Evolutionary conservation across 805 yeast genomes (phyloP).

Genomic region (Monosporozyma servazzii): DNA sequence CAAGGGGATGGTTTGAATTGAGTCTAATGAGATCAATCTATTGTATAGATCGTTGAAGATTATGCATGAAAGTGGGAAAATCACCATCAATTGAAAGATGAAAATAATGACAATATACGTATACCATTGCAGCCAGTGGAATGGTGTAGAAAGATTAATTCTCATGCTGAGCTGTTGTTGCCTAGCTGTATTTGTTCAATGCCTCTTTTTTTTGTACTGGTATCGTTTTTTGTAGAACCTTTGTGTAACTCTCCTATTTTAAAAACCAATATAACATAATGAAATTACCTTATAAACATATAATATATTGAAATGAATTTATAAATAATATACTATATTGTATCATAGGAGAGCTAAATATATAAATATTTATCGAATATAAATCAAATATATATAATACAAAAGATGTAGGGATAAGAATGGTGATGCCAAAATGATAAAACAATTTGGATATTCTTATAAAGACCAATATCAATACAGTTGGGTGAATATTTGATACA

Average conservation of each 20-base stretch:
- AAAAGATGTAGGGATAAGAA: background rate
- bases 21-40: slow-evolving; percentile 22
- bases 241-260: too few species aligned
- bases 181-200: background rate
- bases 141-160: slow-evolving; percentile 23
- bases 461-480: too few species aligned
- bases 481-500: background rate
- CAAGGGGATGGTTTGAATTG: slow-evolving; percentile 20
- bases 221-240: background rate
- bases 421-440: background rate
- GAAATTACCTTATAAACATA: too few species aligned
- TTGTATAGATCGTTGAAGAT: slow-evolving; percentile 24
- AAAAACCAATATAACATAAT: too few species aligned
- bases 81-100: slow-evolving; percentile 16
- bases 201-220: background rate
- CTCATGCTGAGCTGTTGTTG: slow-evolving; percentile 11
- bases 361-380: background rate
- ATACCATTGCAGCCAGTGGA: slow-evolving; percentile 25
- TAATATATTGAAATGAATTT: background rate
- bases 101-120: slow-evolving; percentile 13
- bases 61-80: slow-evolving; percentile 23
- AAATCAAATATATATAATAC: background rate
- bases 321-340: background rate
- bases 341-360: background rate
- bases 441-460: background rate